Evolutionary conservation across 495 filamentous ascomycete species (phyloP).

Genomic region (Penicillium herquei): DNA sequence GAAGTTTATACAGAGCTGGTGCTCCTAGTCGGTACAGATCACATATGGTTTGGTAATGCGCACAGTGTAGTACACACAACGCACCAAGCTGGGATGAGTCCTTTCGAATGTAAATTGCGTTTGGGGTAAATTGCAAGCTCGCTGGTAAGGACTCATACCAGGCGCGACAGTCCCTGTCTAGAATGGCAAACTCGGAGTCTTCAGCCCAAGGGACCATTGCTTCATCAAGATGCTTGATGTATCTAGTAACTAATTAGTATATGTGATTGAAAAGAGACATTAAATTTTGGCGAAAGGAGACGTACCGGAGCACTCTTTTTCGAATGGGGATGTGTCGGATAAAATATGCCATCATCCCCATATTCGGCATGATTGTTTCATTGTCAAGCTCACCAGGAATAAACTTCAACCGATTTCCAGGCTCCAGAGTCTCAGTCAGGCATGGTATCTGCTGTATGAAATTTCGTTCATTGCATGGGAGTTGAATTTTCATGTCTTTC

Average conservation of each 20-base stretch:
- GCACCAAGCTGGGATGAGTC: constrained; percentile 30
- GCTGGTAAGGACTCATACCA: constrained; percentile 32
- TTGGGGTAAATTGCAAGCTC: constrained; percentile 25
- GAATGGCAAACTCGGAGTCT: constrained; percentile 25
- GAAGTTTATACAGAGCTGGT: constrained; percentile 31
- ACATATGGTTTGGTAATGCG: constrained; percentile 32
- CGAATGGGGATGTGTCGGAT: constrained; percentile 32
- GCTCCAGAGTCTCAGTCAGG: constrained; percentile 26
- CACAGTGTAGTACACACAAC: constrained; percentile 29
- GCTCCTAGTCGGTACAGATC: constrained; percentile 33
- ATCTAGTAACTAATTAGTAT: constrained; percentile 6
- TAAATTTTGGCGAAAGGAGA: too few relatives aligned
- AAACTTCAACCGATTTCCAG: constrained; percentile 25
- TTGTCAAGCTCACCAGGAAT: constrained; percentile 17
- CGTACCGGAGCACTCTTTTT: constrained; percentile 24
- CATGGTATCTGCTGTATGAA: constrained; percentile 27
- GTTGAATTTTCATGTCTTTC: constrained; percentile 36
- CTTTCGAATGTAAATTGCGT: constrained; percentile 34
- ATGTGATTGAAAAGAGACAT: neutral
- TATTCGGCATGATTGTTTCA: constrained; percentile 17
- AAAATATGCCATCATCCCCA: constrained; percentile 35
- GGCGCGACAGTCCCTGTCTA: constrained; percentile 24
- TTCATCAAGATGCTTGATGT: constrained; percentile 32
- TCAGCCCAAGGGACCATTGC: constrained; percentile 31
- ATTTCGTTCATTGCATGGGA: constrained; percentile 34